Evolutionary conservation across 345 rosid genomes (phyloP), one percentile per base, ranked within the genome.

Genomic region (Boechera retrofracta): DNA sequence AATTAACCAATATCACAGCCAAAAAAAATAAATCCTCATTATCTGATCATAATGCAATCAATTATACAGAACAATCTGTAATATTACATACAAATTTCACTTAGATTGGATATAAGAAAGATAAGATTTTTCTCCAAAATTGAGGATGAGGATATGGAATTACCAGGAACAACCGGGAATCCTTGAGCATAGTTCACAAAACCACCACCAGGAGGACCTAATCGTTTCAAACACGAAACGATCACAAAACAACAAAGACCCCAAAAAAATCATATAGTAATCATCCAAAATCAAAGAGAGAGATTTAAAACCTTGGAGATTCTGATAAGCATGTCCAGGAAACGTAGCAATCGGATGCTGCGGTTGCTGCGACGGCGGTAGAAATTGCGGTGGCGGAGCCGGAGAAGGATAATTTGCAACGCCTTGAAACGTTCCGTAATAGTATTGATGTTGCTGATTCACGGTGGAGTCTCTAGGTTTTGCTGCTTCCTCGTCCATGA

Each of bases 401-500:
- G 89, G 86, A 75, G 84, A 84, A 31, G 82, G 82, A 77, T 85
- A 87, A 57, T 93, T 93, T 24, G 92, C 90, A 1, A 88, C 98
- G 73, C 98, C 97, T 77, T 91, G 98, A 74, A 93, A 93, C 59
- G 98, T 89, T 7, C 98, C 98, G 81, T 93, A 89, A 58, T 82
- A 81, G 60, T 77, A 77, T 65, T 74, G 86, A 55, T 33, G 74
- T 44, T 65, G 75, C 72, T 78, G 75, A 70, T 75, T 69, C 24
- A 73, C 4, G 42, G 45, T 71, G 49, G 73, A 31, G 4, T 66
- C 77, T 70, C 85, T 57, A 73, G 73, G 74, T 67, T 81, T 77
- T 78, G 75, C 67, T 76, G 78, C 87, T 58, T 86, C 89, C 59
- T 79, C 86, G 24, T 69, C 86, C 94, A 87, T 87, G 52, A 69